These are phyloP conservation scores for Stylonectria norvegica DNA, from an alignment of 2,329 filamentous ascomycete species.

Conservation along the genomic window DNA sequence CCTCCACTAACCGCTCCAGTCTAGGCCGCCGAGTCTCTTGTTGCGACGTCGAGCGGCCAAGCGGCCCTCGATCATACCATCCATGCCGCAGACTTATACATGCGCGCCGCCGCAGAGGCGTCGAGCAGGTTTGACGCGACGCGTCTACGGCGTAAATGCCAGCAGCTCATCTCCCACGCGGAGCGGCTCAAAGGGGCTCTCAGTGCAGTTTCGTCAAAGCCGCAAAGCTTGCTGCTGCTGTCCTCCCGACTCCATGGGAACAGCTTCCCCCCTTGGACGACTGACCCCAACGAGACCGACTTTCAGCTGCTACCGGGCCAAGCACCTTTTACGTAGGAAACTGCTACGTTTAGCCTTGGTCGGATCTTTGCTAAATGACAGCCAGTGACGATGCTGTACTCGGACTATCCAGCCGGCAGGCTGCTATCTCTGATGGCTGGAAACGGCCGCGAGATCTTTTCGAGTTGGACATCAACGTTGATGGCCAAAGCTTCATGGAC, in stretches of 20 bases:
- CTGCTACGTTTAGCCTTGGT: too few species aligned
- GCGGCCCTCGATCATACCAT: slow-evolving; percentile 75
- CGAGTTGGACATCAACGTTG: slow-evolving; percentile 17
- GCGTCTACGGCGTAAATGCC: slow-evolving; percentile 65
- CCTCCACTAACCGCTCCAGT: neutral
- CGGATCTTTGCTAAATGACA: slow-evolving; percentile 3
- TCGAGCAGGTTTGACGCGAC: slow-evolving; percentile 59
- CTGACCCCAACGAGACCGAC: slow-evolving; percentile 54
- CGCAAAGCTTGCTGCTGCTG: slow-evolving; percentile 58
- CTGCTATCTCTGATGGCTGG: slow-evolving; percentile 78
- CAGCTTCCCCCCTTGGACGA: slow-evolving; percentile 82
- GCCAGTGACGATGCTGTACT: slow-evolving; percentile 65
- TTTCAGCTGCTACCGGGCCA: slow-evolving; percentile 56
- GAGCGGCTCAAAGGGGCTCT: slow-evolving; percentile 65
- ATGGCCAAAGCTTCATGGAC: slow-evolving; percentile 51
- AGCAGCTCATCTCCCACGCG: slow-evolving; percentile 65
- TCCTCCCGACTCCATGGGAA: slow-evolving; percentile 79
- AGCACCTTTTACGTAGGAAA: slow-evolving; percentile 57
- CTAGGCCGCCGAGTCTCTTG: slow-evolving; percentile 39
- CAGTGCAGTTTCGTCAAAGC: slow-evolving; percentile 1
- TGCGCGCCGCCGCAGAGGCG: slow-evolving; percentile 67
- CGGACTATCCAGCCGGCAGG: slow-evolving; percentile 70
- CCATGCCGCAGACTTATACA: slow-evolving; percentile 73
- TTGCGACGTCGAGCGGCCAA: slow-evolving; percentile 33
- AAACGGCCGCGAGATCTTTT: slow-evolving; percentile 69